These are phyloP conservation scores for Gastrolobium villosum DNA, from an alignment of 306 rosid species.

Conservation along the genomic window DNA sequence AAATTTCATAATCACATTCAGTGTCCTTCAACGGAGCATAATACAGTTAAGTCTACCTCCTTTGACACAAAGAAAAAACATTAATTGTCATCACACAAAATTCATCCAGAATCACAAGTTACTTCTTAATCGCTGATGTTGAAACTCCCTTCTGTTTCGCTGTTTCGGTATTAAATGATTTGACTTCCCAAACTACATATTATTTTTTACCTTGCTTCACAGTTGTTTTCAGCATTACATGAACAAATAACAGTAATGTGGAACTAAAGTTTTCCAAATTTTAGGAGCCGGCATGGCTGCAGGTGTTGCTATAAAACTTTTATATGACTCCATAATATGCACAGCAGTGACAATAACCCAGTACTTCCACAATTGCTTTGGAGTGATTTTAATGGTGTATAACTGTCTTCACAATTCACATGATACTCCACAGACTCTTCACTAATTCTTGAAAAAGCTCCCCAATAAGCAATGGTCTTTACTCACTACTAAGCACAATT, in stretches of 20 bases:
- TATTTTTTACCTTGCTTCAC: constrained; percentile 16
- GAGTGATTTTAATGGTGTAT: constrained; percentile 3
- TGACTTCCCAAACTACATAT: constrained; percentile 29
- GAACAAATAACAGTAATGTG: constrained; percentile 28
- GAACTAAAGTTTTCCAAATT: constrained; percentile 1
- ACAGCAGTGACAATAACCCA: constrained; percentile 18
- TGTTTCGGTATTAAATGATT: not conserved
- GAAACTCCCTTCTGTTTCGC: not conserved
- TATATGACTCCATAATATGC: constrained; percentile 14
- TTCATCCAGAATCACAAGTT: constrained; percentile 35
- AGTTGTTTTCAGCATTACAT: constrained; percentile 24
- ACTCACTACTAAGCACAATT: constrained; percentile 31
- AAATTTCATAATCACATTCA: constrained; percentile 36
- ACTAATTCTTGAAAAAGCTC: not conserved
- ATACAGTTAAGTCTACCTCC: constrained; percentile 1
- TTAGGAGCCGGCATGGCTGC: not conserved
- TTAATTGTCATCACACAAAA: constrained; percentile 23
- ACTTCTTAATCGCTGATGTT: constrained; percentile 11
- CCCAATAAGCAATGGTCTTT: constrained; percentile 31
- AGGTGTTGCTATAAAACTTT: constrained; percentile 11
- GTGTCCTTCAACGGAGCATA: constrained; percentile 16
- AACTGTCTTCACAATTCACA: not conserved
- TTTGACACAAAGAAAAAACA: not conserved
- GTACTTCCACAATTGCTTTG: constrained; percentile 25
- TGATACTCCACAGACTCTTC: constrained; percentile 10